Evolutionary conservation across 2,329 filamentous ascomycete species (phyloP), one percentile per base, ranked within the genome.

Genomic region (Aspergillus ustus): DNA sequence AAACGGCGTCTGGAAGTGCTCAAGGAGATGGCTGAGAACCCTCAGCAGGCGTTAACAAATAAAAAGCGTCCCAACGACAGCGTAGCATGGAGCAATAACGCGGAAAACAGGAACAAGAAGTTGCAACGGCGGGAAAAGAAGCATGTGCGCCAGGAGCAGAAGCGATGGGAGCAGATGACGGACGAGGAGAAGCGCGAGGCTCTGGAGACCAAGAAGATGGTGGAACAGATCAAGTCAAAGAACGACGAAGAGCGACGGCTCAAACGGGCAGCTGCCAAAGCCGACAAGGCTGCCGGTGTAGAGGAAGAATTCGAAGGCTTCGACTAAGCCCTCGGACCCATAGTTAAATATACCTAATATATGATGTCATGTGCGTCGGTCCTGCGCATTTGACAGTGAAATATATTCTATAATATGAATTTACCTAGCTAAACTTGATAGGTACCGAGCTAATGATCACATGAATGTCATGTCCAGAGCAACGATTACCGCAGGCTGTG

Each of bases 71-170:
- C 69, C 84, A 86, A 75, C 81, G 87, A 75, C 84, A 89, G 69
- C 82, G 88, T 73, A 70, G 86, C 91, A 1, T 93, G 91, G 90
- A 93, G 90, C 75, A 84, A 83, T 60, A 91, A 91, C 74, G 80
- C 84, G 22, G 90, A 90, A 65, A 82, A 83, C 69, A 89, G 89
- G 69, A 88, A 88, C 25, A 80, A 85, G 62, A 86, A 88, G 55
- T 81, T 83, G 52, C 83, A 82, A 67, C 83, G 87, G 62, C 81
- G 87, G 58, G 89, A 91, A 67, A 89, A 87, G 80, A 87, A 86
- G 71, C 83, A 82, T 63, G 83, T 85, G 69, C 86, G 84, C 74
- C 83, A 85, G 62, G 89, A 93, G 64, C 85, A 86, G 9, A 86
- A 89, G 73, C 81, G 81, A 65, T 78, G 83, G 71, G 83, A 85